Conservation (phyloP, 345 rosid genomes). For the Salix brachista region DNA sequence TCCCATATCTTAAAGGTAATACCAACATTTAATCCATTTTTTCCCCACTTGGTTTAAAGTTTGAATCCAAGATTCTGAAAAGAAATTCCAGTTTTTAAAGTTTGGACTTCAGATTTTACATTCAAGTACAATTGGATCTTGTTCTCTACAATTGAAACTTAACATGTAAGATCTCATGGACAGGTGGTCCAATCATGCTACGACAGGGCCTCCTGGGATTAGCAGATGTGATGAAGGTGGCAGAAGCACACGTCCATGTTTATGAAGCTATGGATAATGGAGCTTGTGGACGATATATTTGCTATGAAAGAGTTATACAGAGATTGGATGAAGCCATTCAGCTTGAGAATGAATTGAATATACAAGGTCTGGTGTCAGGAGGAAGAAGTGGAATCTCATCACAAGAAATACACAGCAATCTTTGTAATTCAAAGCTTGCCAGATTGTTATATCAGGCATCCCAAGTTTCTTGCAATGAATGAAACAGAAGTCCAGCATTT, state of each 20-base stretch:
- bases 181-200: slow-evolving; percentile 32
- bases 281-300: slow-evolving; percentile 33
- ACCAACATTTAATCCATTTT: not conserved
- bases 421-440: slow-evolving; percentile 27
- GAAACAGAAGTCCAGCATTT: not conserved
- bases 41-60: not conserved
- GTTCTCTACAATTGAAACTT: not conserved
- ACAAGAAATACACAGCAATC: slow-evolving; percentile 16
- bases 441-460: slow-evolving; percentile 22
- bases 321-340: slow-evolving; percentile 24
- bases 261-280: slow-evolving; percentile 37
- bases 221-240: slow-evolving; percentile 28
- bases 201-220: slow-evolving; percentile 27
- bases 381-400: not conserved
- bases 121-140: not conserved
- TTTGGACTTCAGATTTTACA: too few relatives aligned
- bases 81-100: not conserved
- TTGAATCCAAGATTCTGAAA: not conserved
- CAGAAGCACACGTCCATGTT: slow-evolving; percentile 34
- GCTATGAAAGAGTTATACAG: slow-evolving; percentile 25
- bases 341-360: slow-evolving; percentile 23
- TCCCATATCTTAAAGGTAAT: slow-evolving; percentile 39
- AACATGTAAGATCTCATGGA: not conserved
- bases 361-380: slow-evolving; percentile 13
- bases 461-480: slow-evolving; percentile 16